Evolutionary conservation across 2,329 filamentous ascomycete species (phyloP).

Genomic region (Pseudocercospora macadamiae): DNA sequence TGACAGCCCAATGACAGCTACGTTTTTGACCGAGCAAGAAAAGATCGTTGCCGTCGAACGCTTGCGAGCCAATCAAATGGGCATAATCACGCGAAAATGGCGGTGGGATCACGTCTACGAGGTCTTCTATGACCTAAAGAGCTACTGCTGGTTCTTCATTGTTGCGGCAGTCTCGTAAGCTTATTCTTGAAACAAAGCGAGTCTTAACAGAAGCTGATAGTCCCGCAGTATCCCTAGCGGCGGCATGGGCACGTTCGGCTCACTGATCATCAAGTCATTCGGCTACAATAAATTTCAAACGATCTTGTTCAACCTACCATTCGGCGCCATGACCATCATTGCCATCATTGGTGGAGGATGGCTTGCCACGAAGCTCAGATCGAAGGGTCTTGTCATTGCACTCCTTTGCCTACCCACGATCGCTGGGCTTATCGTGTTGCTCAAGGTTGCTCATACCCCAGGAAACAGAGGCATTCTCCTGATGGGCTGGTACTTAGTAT

Average conservation of each 20-base stretch:
- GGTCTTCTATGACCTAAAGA: slow-evolving; percentile 3
- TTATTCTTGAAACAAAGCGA: too few relatives aligned
- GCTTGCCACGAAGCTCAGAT: not conserved
- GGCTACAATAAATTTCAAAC: slow-evolving; percentile 6
- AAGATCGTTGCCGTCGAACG: slow-evolving; percentile 9
- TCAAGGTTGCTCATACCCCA: slow-evolving; percentile 4
- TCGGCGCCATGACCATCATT: slow-evolving; percentile 7
- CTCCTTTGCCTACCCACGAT: slow-evolving; percentile 1
- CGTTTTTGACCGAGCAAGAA: slow-evolving; percentile 3
- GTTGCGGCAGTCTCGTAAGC: slow-evolving; percentile 1
- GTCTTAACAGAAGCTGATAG: not conserved
- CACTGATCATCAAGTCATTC: slow-evolving; percentile 7
- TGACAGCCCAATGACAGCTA: slow-evolving; percentile 8
- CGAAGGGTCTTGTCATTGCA: slow-evolving; percentile 7
- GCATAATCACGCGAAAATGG: slow-evolving; percentile 10
- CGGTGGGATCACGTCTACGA: slow-evolving; percentile 8
- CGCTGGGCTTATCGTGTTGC: slow-evolving; percentile 1
- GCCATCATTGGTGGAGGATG: not conserved
- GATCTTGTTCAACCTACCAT: slow-evolving; percentile 10
- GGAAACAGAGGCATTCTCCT: slow-evolving; percentile 5
- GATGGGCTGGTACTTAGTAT: slow-evolving; percentile 5
- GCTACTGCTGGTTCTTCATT: slow-evolving; percentile 9
- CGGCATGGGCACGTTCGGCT: slow-evolving; percentile 10
- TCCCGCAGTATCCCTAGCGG: not conserved
- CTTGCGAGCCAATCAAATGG: slow-evolving; percentile 8